Conservation (phyloP, 441 rosid genomes). For the Populus hybrid region DNA sequence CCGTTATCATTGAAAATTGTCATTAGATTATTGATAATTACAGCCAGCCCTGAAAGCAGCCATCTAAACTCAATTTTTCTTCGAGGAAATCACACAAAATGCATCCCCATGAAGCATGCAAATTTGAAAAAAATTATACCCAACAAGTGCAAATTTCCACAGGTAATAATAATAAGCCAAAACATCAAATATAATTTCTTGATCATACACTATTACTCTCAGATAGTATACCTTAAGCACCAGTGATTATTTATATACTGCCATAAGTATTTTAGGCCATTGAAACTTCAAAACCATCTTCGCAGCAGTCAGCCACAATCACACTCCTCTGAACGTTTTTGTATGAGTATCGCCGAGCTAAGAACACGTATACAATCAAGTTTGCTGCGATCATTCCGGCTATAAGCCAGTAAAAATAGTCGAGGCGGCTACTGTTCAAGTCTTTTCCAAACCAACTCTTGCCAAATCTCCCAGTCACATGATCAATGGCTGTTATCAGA, state of each 20-base stretch:
- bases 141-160: background rate
- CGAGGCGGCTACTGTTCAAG: constrained; percentile 71
- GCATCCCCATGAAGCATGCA: background rate
- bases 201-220: background rate
- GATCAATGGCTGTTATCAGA: constrained; percentile 57
- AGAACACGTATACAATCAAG: constrained; percentile 43
- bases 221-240: background rate
- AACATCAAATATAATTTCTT: background rate
- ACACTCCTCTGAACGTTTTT: constrained; percentile 60
- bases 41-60: background rate
- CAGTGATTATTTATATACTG: background rate
- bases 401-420: constrained; percentile 69
- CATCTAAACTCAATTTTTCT: background rate
- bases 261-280: constrained; percentile 18
- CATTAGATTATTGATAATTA: background rate
- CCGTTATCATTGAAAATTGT: too few relatives aligned
- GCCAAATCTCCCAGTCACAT: constrained; percentile 42
- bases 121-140: too few relatives aligned
- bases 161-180: background rate
- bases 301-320: constrained; percentile 48
- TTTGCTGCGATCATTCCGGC: constrained; percentile 52
- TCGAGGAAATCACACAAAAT: background rate
- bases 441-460: constrained; percentile 81
- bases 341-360: constrained; percentile 71
- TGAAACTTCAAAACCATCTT: constrained; percentile 22